Conservation (phyloP, 2,329 filamentous ascomycete genomes). For the Monilinia vaccinii-corymbosi region DNA sequence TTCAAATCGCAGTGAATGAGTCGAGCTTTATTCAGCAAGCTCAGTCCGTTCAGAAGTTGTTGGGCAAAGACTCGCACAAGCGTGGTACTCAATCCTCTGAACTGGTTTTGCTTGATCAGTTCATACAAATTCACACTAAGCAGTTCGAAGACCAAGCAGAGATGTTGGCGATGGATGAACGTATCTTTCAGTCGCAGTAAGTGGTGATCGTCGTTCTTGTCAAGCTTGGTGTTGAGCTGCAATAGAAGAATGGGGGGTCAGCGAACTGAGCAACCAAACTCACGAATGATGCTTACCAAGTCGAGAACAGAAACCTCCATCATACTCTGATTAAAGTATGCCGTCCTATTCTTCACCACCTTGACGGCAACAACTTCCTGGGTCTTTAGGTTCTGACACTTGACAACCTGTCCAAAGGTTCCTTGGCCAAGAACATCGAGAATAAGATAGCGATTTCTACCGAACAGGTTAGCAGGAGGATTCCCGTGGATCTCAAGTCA, state of each 20-base stretch:
- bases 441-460: constrained; percentile 88
- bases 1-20: constrained; percentile 98
- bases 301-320: constrained; percentile 99
- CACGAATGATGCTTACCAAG: constrained; percentile 49
- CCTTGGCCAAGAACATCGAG: constrained; percentile 94
- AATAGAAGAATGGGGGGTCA: constrained; percentile 10
- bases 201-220: constrained; percentile 98
- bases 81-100: constrained; percentile 92
- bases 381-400: constrained; percentile 96
- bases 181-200: constrained; percentile 91
- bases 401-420: constrained; percentile 97
- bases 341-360: constrained; percentile 97
- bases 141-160: constrained; percentile 93
- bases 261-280: constrained; percentile 14
- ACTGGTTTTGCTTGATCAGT: constrained; percentile 98
- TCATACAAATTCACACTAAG: constrained; percentile 97
- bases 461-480: constrained; percentile 24
- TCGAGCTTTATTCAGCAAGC: constrained; percentile 88
- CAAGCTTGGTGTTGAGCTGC: constrained; percentile 92
- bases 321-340: constrained; percentile 99
- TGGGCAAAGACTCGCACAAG: constrained; percentile 96
- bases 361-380: constrained; percentile 98
- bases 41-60: constrained; percentile 85
- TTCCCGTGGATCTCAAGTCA: constrained; percentile 10
- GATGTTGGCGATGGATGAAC: constrained; percentile 94